Conservation (phyloP, 768 basidiomycete species). For the Pleurotus giganteus region DNA sequence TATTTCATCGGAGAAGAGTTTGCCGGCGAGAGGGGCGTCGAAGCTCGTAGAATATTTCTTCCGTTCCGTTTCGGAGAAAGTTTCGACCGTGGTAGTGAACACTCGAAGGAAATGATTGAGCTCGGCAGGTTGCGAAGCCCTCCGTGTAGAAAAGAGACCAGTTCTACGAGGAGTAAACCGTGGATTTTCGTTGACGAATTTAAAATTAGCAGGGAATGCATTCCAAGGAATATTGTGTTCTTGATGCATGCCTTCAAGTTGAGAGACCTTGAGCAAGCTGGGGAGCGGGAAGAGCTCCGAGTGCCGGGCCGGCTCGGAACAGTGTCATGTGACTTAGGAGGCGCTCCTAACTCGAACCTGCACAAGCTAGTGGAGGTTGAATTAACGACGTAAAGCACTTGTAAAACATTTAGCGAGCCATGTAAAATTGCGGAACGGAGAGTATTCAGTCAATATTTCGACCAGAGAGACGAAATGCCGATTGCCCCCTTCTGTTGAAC, state of each 20-base stretch:
- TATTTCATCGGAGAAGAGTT: slow-evolving; percentile 28
- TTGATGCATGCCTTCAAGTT: slow-evolving; percentile 43
- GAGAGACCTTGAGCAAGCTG: too few relatives aligned
- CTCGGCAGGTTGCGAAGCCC: slow-evolving; percentile 19
- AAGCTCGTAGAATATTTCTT: slow-evolving; percentile 25
- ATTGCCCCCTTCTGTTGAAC: too few relatives aligned
- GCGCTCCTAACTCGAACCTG: too few relatives aligned
- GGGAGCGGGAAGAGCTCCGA: too few relatives aligned
- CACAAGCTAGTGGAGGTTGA: too few relatives aligned
- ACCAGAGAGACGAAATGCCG: too few relatives aligned
- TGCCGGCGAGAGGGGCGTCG: slow-evolving; percentile 14
- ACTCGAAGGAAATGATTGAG: slow-evolving; percentile 32
- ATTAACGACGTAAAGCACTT: too few relatives aligned
- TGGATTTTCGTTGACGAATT: slow-evolving; percentile 28
- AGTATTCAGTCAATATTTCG: too few relatives aligned
- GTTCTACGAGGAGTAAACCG: slow-evolving; percentile 24
- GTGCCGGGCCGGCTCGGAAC: too few relatives aligned
- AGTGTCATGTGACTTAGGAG: too few relatives aligned
- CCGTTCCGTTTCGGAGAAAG: slow-evolving; percentile 35
- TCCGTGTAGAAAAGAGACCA: slow-evolving; percentile 22
- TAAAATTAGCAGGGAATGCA: slow-evolving; percentile 29
- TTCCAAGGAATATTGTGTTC: slow-evolving; percentile 39
- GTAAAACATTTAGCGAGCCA: too few relatives aligned
- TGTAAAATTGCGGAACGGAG: too few relatives aligned
- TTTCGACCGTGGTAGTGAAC: slow-evolving; percentile 23